phyloP scores from a whole-genome alignment of 2,329 filamentous ascomycete genomes.

The Colletotrichum cuscutae region DNA sequence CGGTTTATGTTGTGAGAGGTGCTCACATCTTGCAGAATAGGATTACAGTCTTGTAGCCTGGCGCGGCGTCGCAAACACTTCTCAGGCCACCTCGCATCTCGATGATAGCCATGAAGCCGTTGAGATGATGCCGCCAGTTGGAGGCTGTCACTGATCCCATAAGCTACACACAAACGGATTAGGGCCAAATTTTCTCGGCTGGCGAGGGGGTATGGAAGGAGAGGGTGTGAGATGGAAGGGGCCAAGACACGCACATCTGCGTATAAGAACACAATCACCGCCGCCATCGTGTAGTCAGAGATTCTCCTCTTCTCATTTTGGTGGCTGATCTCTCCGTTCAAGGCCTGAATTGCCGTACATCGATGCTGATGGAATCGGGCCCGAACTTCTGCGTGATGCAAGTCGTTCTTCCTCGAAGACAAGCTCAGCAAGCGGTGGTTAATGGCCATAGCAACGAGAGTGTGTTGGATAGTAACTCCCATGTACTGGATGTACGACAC shows the following conservation, averaged over 20 bases:
- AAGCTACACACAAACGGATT: not conserved
- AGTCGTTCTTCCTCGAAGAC: slow-evolving; percentile 13
- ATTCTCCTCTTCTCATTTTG: slow-evolving; percentile 33
- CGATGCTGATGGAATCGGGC: slow-evolving; percentile 44
- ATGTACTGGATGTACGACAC: not conserved
- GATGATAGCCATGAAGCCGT: slow-evolving; percentile 33
- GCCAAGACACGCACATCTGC: slow-evolving; percentile 10
- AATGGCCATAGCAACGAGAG: slow-evolving; percentile 44
- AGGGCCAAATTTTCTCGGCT: not conserved
- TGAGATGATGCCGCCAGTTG: slow-evolving; percentile 48
- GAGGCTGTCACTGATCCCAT: slow-evolving; percentile 43
- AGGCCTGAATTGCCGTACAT: slow-evolving; percentile 43
- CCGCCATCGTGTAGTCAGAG: not conserved
- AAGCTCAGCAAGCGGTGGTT: slow-evolving; percentile 45
- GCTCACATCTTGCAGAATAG: slow-evolving; percentile 22
- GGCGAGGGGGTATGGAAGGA: fast-evolving
- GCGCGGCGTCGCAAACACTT: not conserved
- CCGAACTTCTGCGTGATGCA: slow-evolving; percentile 35
- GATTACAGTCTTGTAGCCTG: not conserved
- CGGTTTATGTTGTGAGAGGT: not conserved
- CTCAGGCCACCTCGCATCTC: slow-evolving; percentile 29
- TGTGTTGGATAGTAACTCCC: not conserved
- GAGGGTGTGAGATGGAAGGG: not conserved
- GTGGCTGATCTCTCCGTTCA: slow-evolving; percentile 40
- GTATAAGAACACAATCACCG: slow-evolving; percentile 24